Percentiles rank a stretch among this genome's conserved stretches.
Evolutionary conservation across 129 eudicot genomes (phyloP).

Genomic region (Cynara cardunculus): DNA sequence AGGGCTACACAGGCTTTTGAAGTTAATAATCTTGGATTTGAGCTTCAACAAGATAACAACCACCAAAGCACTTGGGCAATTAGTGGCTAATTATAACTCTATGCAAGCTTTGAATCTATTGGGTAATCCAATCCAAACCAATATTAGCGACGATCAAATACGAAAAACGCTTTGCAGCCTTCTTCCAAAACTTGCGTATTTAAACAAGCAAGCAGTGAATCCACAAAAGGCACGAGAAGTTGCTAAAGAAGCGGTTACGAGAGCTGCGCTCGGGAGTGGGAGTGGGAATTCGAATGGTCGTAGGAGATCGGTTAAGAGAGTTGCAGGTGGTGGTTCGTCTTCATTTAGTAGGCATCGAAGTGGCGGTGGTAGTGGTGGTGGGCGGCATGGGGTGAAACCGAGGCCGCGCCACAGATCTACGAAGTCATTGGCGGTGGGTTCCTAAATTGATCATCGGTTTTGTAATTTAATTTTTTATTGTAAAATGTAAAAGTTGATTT

Average conservation of each 20-base stretch:
- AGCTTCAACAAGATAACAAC: slow-evolving; percentile 95
- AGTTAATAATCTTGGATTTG: slow-evolving; percentile 70
- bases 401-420: slow-evolving; percentile 38
- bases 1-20: slow-evolving; percentile 79
- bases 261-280: slow-evolving; percentile 65
- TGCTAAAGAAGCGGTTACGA: slow-evolving; percentile 49
- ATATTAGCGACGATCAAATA: slow-evolving; percentile 64
- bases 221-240: slow-evolving; percentile 83
- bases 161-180: slow-evolving; percentile 68
- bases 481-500: not conserved
- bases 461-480: not conserved
- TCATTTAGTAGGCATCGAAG: slow-evolving; percentile 36
- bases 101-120: slow-evolving; percentile 68
- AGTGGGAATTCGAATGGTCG: slow-evolving; percentile 33
- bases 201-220: slow-evolving; percentile 76
- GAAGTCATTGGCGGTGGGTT: slow-evolving; percentile 21
- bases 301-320: slow-evolving; percentile 49
- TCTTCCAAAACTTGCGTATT: slow-evolving; percentile 73
- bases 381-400: slow-evolving; percentile 42
- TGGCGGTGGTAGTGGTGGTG: slow-evolving; percentile 27
- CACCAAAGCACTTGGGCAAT: slow-evolving; percentile 78
- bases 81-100: slow-evolving; percentile 78
- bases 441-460: slow-evolving; percentile 9
- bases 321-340: slow-evolving; percentile 34
- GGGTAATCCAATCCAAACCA: slow-evolving; percentile 80